Base-by-base conservation (phyloP, 2,329 filamentous ascomycete species). In the Cladosporium austrohemisphaericum region DNA sequence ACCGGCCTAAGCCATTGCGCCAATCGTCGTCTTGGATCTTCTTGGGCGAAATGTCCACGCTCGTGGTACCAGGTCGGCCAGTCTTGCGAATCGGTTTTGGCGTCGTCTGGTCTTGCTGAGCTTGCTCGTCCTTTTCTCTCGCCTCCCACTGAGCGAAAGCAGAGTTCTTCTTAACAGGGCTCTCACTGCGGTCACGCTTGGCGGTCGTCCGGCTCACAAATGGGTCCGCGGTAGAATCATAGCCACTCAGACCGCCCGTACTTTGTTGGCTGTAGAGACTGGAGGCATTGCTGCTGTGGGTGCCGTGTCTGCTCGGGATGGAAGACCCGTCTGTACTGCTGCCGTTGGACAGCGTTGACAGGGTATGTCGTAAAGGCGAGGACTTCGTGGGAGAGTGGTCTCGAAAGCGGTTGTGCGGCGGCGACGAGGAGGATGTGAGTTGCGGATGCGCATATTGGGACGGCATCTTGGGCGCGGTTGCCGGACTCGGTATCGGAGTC, bases 91-190 rank as follows among this genome's bases (percentile, higher is more conserved):
- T 31, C 26, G 47, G 38, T 23, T 31, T 50, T 9, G 47, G 47
- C 33, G 49, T 51, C 20, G 41, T 45, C 20, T 50, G 37, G 9
- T 50, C 47, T 14, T 45, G 22, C 43, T 58, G 51, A 8, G 32
- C 49, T 46, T 60, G 57, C 38, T 59, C 56, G 25, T 19, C 46
- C 43, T 60, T 58, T 46, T 61, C 58, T 8, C 58, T 56, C 52
- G 58, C 55, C 49, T 61, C 58, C 58, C 58, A 61, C 46, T 60
- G 55, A 19, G 58, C 58, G 31, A 61, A 61, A 3, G 55, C 57
- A 13, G 64, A 54, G 56, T 60, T 65, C 55, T 65, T 65, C 60
- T 66, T 66, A 22, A 66, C 64, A 2, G 64, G 64, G 51, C 62
- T 65, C 50, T 65, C 63, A 33, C 61, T 63, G n/a, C 64, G 57